Evolutionary conservation across 768 basidiomycete genomes (phyloP), one percentile per base, ranked within the genome.

Genomic region (Boletus eberwhitei): DNA sequence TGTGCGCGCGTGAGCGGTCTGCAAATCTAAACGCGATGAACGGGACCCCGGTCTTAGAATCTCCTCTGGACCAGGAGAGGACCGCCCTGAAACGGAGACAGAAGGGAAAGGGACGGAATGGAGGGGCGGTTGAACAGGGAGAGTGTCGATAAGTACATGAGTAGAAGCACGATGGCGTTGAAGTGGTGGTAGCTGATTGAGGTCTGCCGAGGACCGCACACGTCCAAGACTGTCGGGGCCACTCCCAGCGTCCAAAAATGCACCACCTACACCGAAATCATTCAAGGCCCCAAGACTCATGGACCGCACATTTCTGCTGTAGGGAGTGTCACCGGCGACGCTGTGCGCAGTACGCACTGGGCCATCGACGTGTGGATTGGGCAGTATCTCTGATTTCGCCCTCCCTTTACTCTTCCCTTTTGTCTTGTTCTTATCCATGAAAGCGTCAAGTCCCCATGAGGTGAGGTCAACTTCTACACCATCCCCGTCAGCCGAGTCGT

Each of bases 361-460:
- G 11, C 6, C 16, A 71, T 63, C 53, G 64, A 73, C 60, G 65
- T 78, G 67, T 59, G 78, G 72, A 71, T 78, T 80, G 21, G 79
- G 80, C 16, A 82, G 65, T 13, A 67, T 60, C 37, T 64, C 67
- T 50, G 73, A 68, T 54, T 67, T 73, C n/a, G 68, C 61, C 51
- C 72, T 77, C 17, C 64, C 66, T 51, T 75, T 77, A 5, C 66
- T 67, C 65, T 70, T 80, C 17, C 63, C 64, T 52, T 68, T 73
- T 29, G 68, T 67, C 72, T 85, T 87, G 60, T 87, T 83, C 60
- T 88, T 87, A 1, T 83, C 78, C 57, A 90, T 83, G 71, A 90
- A 84, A 7, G 83, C 79, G 54, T 90, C 87, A 24, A 93, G 76
- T 4, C 91, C 91, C 90, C 89, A 93, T 17, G 89, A 91, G 4